Evolutionary conservation across 345 rosid genomes (phyloP).

Genomic region (Pistacia atlantica): DNA sequence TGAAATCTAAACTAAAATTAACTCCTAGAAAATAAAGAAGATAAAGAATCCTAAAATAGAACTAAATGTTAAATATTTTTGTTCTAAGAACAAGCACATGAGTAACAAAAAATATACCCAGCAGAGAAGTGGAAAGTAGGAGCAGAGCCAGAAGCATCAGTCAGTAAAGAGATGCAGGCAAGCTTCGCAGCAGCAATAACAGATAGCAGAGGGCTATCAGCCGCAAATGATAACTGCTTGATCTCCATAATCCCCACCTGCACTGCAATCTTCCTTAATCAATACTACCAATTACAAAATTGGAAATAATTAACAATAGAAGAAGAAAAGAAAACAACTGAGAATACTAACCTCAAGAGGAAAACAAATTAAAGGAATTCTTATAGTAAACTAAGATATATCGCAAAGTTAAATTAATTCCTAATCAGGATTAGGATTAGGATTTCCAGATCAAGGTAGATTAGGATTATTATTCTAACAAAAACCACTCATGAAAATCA

Average conservation of each 20-base stretch:
- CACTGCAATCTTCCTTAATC: too few species aligned
- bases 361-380: too few species aligned
- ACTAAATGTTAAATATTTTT: background rate
- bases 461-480: too few species aligned
- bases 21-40: too few species aligned
- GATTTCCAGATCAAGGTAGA: background rate
- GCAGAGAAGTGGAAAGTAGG: conserved; percentile 54
- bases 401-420: too few species aligned
- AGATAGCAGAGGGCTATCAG: conserved; percentile 62
- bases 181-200: conserved; percentile 64
- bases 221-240: conserved; percentile 47
- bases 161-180: conserved; percentile 36
- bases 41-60: background rate
- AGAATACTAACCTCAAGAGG: background rate
- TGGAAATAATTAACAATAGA: background rate
- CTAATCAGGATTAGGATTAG: background rate
- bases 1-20: too few species aligned
- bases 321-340: background rate
- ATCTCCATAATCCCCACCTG: conserved; percentile 30
- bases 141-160: conserved; percentile 35
- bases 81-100: background rate
- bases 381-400: too few species aligned
- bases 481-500: too few species aligned
- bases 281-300: background rate
- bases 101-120: conserved; percentile 45